Evolutionary conservation across 192 early-diverging fungal species (phyloP), one percentile per base, ranked within the genome.

Genomic region (Dimargaris cristalligena): DNA sequence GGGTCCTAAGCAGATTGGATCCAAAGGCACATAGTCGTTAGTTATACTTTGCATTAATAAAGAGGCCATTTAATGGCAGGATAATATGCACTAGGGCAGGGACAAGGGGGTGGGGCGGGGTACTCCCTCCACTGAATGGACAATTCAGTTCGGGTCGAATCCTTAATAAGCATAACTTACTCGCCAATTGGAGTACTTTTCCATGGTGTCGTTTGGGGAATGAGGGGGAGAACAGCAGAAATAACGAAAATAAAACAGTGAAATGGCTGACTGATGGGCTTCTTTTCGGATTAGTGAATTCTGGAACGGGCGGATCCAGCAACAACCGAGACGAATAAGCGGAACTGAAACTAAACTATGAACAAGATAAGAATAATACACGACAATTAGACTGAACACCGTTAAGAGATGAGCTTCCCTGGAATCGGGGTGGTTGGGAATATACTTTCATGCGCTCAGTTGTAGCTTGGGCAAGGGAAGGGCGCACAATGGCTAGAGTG

Each of bases 121-220:
- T 25, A 26, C 26, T 11, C 3, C 10, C 26, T 48, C 6, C 4
- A 22, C 23, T 4, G 20, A 33, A 33, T 16, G 6, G 2, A 0
- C 30, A 2, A 3, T 44, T 14, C 29, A 23, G 16, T 45, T n/a
- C 11, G 22, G 34, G 23, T n/a, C 54, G 38, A n/a, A 41, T n/a
- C 22, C 4, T 2, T 50, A 26, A 20, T 2, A 1, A 50, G 47
- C 6, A 41, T 44, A 9, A 61, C 70, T 71, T 79, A 72, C 84
- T 67, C 89, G 80, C 89, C 89, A 91, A 52, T 81, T 79, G 62
- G 88, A 90, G 72, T 78, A 91, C 62, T 91, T 90, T 64, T 89
- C 89, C 89, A 89, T 89, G 31, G 8, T 16, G 6, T 41, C 16
- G 38, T 6, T 6, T 41, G 38, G 38, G 38, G 16, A 10, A 41